Conservation (phyloP, 2,329 filamentous ascomycete genomes). For the Trichoderma hamatum region DNA sequence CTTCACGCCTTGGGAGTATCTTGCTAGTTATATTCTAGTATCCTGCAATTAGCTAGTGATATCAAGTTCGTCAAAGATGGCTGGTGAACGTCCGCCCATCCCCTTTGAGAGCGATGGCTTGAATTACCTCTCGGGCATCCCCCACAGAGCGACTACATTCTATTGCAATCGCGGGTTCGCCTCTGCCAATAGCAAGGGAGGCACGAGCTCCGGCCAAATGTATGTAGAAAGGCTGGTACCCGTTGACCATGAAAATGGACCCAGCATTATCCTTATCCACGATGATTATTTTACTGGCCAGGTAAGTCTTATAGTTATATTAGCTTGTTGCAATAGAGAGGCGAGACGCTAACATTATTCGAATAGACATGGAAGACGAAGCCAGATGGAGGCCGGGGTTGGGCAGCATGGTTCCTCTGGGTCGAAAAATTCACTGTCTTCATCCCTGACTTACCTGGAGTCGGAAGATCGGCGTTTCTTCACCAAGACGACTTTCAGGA, state of each 20-base stretch:
- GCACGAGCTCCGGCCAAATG: slow-evolving; percentile 37
- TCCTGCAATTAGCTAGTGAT: no score
- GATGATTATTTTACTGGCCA: slow-evolving; percentile 43
- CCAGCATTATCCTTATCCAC: slow-evolving; percentile 42
- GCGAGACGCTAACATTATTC: not conserved
- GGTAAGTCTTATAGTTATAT: slow-evolving; percentile 29
- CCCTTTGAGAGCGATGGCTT: no score
- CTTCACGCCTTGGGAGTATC: no score
- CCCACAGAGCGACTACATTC: slow-evolving; percentile 32
- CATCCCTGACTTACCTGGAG: slow-evolving; percentile 47
- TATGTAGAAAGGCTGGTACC: slow-evolving; percentile 43
- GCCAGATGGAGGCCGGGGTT: slow-evolving; percentile 50
- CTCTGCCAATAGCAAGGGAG: slow-evolving; percentile 27
- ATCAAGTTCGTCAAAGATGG: no score
- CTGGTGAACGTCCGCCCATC: no score
- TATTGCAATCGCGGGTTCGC: slow-evolving; percentile 31
- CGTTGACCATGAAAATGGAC: slow-evolving; percentile 17
- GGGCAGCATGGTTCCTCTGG: slow-evolving; percentile 50
- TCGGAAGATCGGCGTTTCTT: slow-evolving; percentile 42
- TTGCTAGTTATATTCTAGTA: no score
- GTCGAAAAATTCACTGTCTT: slow-evolving; percentile 48
- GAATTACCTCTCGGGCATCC: no score
- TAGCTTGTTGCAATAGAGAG: not conserved
- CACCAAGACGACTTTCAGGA: slow-evolving; percentile 30
- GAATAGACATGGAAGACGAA: slow-evolving; percentile 49